These are phyloP conservation scores for Botrytis paeoniae DNA, from an alignment of 2,329 filamentous ascomycete species.

Conservation along the genomic window DNA sequence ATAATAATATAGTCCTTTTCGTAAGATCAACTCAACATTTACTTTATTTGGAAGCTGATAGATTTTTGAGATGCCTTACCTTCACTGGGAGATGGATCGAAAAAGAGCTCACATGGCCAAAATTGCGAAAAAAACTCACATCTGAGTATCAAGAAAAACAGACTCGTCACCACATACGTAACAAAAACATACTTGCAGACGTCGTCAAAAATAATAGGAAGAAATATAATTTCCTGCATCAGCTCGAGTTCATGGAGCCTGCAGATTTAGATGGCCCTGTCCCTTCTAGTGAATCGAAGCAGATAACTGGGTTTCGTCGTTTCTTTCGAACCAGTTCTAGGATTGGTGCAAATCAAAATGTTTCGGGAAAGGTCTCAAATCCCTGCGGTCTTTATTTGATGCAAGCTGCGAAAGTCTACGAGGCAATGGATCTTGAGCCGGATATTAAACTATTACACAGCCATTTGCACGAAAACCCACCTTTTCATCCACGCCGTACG, in stretches of 20 bases:
- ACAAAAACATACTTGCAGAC: not conserved
- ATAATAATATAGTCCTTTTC: not conserved
- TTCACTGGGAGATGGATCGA: not conserved
- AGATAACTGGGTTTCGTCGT: not conserved
- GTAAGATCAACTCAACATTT: not conserved
- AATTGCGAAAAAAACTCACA: not conserved
- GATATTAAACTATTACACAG: slow-evolving; percentile 27
- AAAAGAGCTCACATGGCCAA: not conserved
- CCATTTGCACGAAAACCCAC: slow-evolving; percentile 29
- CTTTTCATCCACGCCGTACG: slow-evolving; percentile 44
- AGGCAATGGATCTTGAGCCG: slow-evolving; percentile 30
- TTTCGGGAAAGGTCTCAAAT: not conserved
- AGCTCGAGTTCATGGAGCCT: not conserved
- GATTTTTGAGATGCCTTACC: not conserved
- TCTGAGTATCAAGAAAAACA: not conserved
- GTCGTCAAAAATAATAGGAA: accelerated
- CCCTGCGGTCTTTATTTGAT: slow-evolving; percentile 24
- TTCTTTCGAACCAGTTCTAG: not conserved
- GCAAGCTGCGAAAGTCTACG: slow-evolving; percentile 24
- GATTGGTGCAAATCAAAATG: accelerated
- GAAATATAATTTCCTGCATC: not conserved
- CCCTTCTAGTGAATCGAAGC: not conserved
- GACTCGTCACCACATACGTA: not conserved
- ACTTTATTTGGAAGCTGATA: not conserved
- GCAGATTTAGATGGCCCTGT: not conserved